phyloP scores from a whole-genome alignment of 2,329 filamentous ascomycete species.

The Venturia oleaginea region DNA sequence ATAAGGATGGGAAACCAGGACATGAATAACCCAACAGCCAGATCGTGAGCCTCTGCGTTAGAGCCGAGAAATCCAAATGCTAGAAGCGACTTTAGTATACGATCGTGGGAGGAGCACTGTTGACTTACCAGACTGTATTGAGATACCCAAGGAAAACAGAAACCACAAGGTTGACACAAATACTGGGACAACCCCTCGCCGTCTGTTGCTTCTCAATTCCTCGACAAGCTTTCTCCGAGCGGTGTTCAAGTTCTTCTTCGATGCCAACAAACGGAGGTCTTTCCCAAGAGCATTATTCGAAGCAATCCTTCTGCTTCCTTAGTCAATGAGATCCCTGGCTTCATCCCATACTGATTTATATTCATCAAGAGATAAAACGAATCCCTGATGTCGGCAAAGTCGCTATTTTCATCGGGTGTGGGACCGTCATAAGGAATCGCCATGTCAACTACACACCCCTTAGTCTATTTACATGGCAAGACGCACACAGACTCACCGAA shows the following conservation, averaged over 20 bases:
- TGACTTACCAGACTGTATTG: constrained; percentile 6
- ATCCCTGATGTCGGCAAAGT: constrained; percentile 11
- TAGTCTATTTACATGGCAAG: background rate
- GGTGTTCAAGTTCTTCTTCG: background rate
- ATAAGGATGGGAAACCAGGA: constrained; percentile 13
- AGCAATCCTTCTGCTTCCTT: constrained; percentile 13
- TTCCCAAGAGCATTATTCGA: constrained; percentile 9
- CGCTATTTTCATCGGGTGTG: background rate
- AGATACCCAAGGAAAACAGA: constrained; percentile 11
- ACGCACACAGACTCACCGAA: constrained; percentile 4
- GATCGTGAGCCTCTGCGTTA: constrained; percentile 13
- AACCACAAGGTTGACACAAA: constrained; percentile 14
- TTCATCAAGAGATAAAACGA: constrained; percentile 13
- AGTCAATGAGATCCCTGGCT: constrained; percentile 9
- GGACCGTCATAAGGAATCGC: constrained; percentile 9
- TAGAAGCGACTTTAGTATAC: background rate
- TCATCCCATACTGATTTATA: constrained; percentile 14
- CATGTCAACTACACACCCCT: constrained; percentile 10
- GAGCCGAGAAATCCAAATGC: constrained; percentile 8
- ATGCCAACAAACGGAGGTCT: constrained; percentile 1
- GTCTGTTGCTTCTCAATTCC: constrained; percentile 7
- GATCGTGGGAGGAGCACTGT: background rate
- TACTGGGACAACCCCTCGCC: constrained; percentile 11
- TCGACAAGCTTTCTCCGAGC: constrained; percentile 5
- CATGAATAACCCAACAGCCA: constrained; percentile 10